Evolutionary conservation across 768 basidiomycete genomes (phyloP).

Genomic region (Filobasidium wieringae): DNA sequence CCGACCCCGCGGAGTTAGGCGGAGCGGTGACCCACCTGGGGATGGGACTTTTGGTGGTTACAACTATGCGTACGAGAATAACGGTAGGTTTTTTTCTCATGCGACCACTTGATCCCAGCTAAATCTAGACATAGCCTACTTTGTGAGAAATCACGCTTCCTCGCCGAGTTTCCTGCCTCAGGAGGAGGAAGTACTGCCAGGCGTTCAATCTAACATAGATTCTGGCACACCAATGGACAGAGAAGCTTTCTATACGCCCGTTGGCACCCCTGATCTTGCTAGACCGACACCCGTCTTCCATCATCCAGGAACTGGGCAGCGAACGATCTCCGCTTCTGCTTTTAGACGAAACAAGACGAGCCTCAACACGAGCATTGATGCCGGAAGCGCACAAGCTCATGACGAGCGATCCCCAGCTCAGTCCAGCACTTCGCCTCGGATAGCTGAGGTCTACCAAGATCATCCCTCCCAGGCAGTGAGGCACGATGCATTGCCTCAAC

Average conservation of each 20-base stretch:
- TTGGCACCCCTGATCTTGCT: not conserved
- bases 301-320: constrained; percentile 4
- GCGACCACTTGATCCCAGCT: not conserved
- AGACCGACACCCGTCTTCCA: constrained; percentile 3
- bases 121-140: not conserved
- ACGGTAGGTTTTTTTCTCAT: not conserved
- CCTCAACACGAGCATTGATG: not conserved
- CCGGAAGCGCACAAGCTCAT: too few relatives aligned
- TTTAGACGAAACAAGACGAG: constrained; percentile 13
- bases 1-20: not conserved
- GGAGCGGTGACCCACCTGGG: constrained; percentile 3
- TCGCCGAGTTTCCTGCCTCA: constrained; percentile 1
- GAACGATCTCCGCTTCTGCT: constrained; percentile 12
- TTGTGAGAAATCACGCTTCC: constrained; percentile 6
- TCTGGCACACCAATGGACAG: not conserved
- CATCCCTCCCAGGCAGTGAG: too few relatives aligned
- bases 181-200: not conserved
- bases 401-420: too few relatives aligned
- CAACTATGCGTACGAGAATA: constrained; percentile 10
- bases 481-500: too few relatives aligned
- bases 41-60: constrained; percentile 1
- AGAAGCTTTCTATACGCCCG: constrained; percentile 12
- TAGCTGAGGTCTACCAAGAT: too few relatives aligned
- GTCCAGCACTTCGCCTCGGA: too few relatives aligned
- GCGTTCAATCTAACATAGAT: not conserved